Evolutionary conservation across 768 basidiomycete species (phyloP), one percentile per base, ranked within the genome.

Genomic region (Lactifluus rugatus): DNA sequence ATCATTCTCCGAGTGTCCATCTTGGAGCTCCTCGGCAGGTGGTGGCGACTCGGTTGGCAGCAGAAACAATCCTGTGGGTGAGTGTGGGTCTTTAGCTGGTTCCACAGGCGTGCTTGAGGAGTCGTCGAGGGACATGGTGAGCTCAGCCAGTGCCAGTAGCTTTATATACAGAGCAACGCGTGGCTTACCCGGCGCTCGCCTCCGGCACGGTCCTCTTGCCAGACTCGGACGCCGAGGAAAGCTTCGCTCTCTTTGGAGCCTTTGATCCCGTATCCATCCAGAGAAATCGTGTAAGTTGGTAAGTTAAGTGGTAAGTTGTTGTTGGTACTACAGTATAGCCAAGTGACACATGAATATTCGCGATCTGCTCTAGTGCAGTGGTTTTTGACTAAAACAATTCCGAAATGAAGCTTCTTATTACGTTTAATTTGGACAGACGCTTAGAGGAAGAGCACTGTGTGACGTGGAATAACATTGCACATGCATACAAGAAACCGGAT

Each of bases 51-150:
- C 37, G 16, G 47, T 28, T 54, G 47, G 39, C 13, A 53, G 42
- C 25, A 53, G 48, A 4, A 21, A 32, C 10, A 41, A 25, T 10
- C 10, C 19, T 13, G 25, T 44, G 21, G 45, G 26, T 19, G 31
- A 37, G 9, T 31, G 32, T 52, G 31, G 14, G 19, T 34, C 37
- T 13, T 26, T 54, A 13, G 21, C 17, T 10, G n/a, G 14, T 10
- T 49, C 14, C 44, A 16, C 6, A 25, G 54, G 2, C 2, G 59
- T 41, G 37, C 23, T 47, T 55, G 54, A 44, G 14, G 52, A 3
- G 53, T 26, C 58, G 52, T 42, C 42, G 34, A 44, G 41, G 0
- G 53, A 46, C 59, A 56, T 56, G 54, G 26, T 56, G 54, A 51
- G 49, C 19, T n/a, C n/a, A 3, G n/a, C 13, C 11, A 23, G 54